phyloP scores from a whole-genome alignment of 495 filamentous ascomycete species.

The Neurospora sp. region DNA sequence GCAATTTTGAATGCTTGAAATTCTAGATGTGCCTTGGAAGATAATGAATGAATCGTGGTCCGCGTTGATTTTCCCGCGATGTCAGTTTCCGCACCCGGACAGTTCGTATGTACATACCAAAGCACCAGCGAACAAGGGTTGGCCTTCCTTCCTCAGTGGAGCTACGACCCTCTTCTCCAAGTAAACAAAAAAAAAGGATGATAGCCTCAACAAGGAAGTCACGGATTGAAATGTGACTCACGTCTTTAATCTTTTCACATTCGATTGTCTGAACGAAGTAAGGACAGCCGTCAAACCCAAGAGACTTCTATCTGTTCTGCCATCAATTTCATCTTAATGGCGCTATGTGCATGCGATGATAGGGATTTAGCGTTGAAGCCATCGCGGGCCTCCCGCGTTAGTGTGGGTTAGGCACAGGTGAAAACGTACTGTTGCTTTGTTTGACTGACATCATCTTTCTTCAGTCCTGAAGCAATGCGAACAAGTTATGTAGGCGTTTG shows the following conservation, averaged over 20 bases:
- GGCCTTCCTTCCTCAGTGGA: background rate
- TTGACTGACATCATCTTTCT: background rate
- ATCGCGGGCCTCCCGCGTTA: background rate
- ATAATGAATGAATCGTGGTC: background rate
- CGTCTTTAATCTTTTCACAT: background rate
- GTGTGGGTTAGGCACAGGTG: background rate
- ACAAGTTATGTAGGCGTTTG: background rate
- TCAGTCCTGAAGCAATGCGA: background rate
- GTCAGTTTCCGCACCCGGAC: background rate
- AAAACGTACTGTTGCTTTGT: background rate
- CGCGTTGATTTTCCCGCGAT: constrained; percentile 1
- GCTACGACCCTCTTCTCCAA: background rate
- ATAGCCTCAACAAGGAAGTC: background rate
- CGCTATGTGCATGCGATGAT: background rate
- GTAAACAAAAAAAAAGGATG: background rate
- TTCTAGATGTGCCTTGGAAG: constrained; percentile 2
- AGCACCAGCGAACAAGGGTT: background rate
- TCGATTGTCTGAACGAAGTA: background rate
- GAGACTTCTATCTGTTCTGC: background rate
- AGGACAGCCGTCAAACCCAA: background rate
- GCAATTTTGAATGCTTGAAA: background rate
- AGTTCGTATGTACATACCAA: background rate
- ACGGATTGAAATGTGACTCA: background rate
- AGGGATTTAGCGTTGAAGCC: background rate
- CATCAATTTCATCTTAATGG: background rate